Percentiles rank a stretch among this genome's conserved stretches.
phyloP scores from a whole-genome alignment of 164 flowering plant genomes.

The Chimonanthus praecox region DNA sequence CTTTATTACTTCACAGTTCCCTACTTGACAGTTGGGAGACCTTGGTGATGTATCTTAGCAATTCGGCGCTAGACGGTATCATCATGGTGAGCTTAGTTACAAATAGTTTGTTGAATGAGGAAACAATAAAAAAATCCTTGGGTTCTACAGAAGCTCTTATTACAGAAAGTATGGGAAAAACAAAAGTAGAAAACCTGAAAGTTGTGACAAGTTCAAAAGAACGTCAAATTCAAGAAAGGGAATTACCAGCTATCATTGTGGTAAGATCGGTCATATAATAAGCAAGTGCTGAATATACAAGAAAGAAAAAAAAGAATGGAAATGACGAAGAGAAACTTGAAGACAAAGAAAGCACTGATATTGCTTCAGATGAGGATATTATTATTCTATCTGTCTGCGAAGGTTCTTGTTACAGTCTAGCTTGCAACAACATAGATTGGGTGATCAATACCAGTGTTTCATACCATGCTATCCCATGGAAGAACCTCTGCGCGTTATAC shows the following conservation, averaged over 20 bases:
- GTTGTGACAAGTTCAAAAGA: not conserved
- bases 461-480: not conserved
- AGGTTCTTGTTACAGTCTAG: not conserved
- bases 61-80: not conserved
- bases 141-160: too few species aligned
- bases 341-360: not conserved
- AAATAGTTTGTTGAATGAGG: too few species aligned
- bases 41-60: not conserved
- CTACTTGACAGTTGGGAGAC: too few species aligned
- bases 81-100: not conserved
- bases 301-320: not conserved
- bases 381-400: not conserved
- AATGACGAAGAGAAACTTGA: not conserved
- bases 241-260: not conserved
- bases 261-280: not conserved
- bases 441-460: not conserved
- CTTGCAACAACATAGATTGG: not conserved
- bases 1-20: too few species aligned
- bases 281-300: not conserved
- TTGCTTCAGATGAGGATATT: not conserved
- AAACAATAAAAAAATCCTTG: too few species aligned
- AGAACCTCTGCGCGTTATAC: not conserved
- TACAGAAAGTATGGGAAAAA: not conserved
- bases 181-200: not conserved
- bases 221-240: not conserved